These are phyloP conservation scores for Abelmoschus esculentus DNA, from an alignment of 345 rosid species.

Conservation along the genomic window DNA sequence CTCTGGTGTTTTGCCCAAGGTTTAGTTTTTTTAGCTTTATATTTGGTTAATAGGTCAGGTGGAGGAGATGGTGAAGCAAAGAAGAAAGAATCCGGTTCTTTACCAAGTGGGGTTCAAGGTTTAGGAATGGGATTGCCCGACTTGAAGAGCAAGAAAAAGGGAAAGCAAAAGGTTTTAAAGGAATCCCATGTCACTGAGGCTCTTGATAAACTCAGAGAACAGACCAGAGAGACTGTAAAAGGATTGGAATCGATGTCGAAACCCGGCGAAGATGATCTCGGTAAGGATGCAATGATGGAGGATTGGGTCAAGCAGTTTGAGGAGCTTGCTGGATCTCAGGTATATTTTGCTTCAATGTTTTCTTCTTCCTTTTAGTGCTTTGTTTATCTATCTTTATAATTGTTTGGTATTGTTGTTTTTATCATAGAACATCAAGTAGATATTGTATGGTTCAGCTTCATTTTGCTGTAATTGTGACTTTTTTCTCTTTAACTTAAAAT, in stretches of 20 bases:
- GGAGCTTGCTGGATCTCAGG: constrained; percentile 87
- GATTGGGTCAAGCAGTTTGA: constrained; percentile 99
- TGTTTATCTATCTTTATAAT: background rate
- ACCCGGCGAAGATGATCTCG: constrained; percentile 38
- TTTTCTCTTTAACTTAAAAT: background rate
- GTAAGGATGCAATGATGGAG: constrained; percentile 62
- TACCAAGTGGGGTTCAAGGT: constrained; percentile 72
- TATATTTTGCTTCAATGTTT: constrained; percentile 13
- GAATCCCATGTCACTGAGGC: constrained; percentile 76
- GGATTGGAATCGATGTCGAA: constrained; percentile 70
- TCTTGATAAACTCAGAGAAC: constrained; percentile 81
- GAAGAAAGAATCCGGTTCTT: constrained; percentile 31
- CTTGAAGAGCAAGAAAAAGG: constrained; percentile 78
- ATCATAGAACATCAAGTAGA: background rate
- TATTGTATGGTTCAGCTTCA: background rate
- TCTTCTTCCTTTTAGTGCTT: too few relatives aligned
- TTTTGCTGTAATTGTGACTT: background rate
- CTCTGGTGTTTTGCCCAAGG: background rate
- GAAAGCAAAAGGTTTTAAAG: constrained; percentile 56
- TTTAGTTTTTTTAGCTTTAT: background rate
- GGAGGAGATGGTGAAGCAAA: constrained; percentile 31
- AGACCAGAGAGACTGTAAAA: constrained; percentile 77
- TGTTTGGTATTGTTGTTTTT: background rate
- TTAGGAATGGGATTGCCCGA: constrained; percentile 94
- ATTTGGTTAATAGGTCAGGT: constrained; percentile 33